phyloP scores from a whole-genome alignment of 2,329 filamentous ascomycete genomes.

The Tolypocladium paradoxum region DNA sequence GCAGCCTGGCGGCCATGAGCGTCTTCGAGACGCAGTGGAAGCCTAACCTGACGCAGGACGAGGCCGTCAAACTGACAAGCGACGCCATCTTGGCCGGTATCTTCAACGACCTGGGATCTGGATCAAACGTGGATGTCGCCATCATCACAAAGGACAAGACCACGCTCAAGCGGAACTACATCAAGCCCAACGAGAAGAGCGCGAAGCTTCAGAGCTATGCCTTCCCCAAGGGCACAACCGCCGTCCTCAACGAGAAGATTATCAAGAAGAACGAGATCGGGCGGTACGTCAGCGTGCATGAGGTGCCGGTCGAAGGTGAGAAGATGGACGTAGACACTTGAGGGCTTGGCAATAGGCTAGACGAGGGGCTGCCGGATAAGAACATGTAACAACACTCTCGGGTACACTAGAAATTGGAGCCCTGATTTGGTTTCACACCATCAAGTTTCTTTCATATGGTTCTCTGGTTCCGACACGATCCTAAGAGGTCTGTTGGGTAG shows the following conservation, averaged over 20 bases:
- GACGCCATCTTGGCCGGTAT: slow-evolving; percentile 94
- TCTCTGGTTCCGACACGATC: background rate
- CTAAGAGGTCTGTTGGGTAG: background rate
- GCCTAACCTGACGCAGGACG: slow-evolving; percentile 61
- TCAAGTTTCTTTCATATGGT: background rate
- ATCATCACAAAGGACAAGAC: slow-evolving; percentile 95
- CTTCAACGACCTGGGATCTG: slow-evolving; percentile 95
- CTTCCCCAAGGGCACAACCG: slow-evolving; percentile 87
- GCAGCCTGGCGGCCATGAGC: slow-evolving; percentile 92
- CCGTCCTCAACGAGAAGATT: slow-evolving; percentile 89
- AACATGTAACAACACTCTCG: slow-evolving; percentile 2
- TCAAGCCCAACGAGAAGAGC: slow-evolving; percentile 83
- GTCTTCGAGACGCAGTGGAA: slow-evolving; percentile 98
- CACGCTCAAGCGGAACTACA: slow-evolving; percentile 82
- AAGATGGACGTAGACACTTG: slow-evolving; percentile 59
- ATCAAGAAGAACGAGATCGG: slow-evolving; percentile 89
- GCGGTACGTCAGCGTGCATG: slow-evolving; percentile 87
- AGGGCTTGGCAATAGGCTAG: background rate
- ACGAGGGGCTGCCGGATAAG: background rate
- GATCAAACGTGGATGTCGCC: slow-evolving; percentile 94
- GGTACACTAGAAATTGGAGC: slow-evolving; percentile 1
- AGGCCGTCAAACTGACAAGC: slow-evolving; percentile 70
- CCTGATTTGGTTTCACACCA: background rate
- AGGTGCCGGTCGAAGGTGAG: slow-evolving; percentile 62
- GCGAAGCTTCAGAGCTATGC: slow-evolving; percentile 89